Conservation (phyloP, 2,329 filamentous ascomycete genomes). For the Ophiocordyceps camponoti-saundersi region DNA sequence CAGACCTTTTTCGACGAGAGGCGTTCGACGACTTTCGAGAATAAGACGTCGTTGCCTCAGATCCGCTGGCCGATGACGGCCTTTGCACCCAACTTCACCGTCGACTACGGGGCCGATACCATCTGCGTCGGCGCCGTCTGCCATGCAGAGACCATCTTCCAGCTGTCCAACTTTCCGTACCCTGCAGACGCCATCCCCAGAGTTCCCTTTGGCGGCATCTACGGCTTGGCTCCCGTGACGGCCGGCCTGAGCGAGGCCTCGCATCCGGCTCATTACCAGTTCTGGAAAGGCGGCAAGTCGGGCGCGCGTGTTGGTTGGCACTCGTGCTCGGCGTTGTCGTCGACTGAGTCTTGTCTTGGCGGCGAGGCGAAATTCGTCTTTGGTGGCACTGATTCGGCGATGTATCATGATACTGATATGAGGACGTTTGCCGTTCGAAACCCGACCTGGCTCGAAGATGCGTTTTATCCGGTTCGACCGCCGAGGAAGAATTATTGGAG, state of each 20-base stretch:
- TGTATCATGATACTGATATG: neutral
- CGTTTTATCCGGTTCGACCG: neutral
- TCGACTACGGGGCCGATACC: neutral
- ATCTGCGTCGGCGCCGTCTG: neutral
- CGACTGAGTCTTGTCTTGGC: neutral
- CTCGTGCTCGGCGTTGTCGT: neutral
- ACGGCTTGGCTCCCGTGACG: neutral
- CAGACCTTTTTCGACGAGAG: conserved; percentile 1
- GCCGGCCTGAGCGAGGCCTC: neutral
- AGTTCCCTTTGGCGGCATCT: neutral
- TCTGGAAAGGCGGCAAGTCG: neutral
- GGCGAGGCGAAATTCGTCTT: neutral
- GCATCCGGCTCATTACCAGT: neutral
- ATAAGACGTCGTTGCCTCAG: neutral
- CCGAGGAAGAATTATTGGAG: conserved; percentile 1
- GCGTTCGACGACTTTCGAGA: neutral
- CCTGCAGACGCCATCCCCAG: neutral
- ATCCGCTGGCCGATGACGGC: conserved; percentile 1
- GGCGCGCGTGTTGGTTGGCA: neutral
- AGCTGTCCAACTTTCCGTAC: neutral
- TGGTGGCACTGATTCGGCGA: neutral
- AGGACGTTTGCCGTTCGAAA: neutral
- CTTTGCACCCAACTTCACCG: conserved; percentile 1
- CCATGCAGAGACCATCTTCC: neutral
- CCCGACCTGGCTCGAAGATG: neutral